Evolutionary conservation across 129 eudicot genomes (phyloP).

Genomic region (Helichrysum umbraculigerum): DNA sequence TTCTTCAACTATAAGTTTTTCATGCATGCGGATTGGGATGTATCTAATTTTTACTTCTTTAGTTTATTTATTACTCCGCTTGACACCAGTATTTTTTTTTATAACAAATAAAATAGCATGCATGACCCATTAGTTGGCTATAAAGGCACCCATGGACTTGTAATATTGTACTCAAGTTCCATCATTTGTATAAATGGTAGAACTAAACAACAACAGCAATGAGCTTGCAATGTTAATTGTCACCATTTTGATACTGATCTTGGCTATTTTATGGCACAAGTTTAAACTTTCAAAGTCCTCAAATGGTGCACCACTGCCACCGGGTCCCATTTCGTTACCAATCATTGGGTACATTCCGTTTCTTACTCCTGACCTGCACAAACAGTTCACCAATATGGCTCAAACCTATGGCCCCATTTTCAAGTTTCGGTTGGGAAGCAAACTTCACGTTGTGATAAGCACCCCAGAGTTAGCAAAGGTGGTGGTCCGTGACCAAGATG

Average conservation of each 20-base stretch:
- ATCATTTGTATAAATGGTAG: background rate
- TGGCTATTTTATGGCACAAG: conserved; percentile 9
- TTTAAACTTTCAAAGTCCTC: background rate
- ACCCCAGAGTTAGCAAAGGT: background rate
- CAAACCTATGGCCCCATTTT: conserved; percentile 9
- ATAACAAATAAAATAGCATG: too few species aligned
- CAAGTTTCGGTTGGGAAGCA: conserved; percentile 1
- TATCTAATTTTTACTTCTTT: too few species aligned
- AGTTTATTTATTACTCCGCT: too few species aligned
- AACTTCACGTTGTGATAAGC: conserved; percentile 1
- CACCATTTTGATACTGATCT: background rate
- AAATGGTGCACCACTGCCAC: conserved; percentile 22
- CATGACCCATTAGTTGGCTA: too few species aligned
- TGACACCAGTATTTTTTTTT: too few species aligned
- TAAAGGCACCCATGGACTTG: too few species aligned
- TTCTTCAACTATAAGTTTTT: too few species aligned
- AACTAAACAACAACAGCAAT: background rate
- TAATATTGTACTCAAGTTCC: background rate
- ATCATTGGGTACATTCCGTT: conserved; percentile 15
- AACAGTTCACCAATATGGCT: conserved; percentile 1
- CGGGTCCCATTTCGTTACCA: conserved; percentile 4
- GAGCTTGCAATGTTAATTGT: background rate
- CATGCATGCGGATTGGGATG: too few species aligned
- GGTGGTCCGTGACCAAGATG: conserved; percentile 14
- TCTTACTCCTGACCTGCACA: background rate